Evolutionary conservation across 2,329 filamentous ascomycete genomes (phyloP).

Genomic region (Amylocarpus encephaloides): DNA sequence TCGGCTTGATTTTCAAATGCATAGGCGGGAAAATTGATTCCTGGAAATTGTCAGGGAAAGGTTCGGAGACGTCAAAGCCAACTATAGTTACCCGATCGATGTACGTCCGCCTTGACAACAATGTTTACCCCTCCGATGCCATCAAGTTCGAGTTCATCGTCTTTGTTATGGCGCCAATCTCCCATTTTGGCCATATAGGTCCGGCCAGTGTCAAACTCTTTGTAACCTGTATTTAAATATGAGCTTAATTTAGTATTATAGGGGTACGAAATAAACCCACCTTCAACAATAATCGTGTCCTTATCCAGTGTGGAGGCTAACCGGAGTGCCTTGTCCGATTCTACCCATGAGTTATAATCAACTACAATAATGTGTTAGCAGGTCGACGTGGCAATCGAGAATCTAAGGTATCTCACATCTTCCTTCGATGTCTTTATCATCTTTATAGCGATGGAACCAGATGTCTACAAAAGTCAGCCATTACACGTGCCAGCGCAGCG

Average conservation of each 20-base stretch:
- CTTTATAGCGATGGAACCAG: slow-evolving; percentile 84
- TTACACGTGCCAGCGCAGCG: background rate
- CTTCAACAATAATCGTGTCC: slow-evolving; percentile 82
- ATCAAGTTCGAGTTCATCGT: slow-evolving; percentile 86
- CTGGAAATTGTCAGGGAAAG: slow-evolving; percentile 37
- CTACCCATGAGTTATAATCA: slow-evolving; percentile 98
- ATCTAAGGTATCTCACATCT: slow-evolving; percentile 60
- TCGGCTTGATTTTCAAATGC: slow-evolving; percentile 98
- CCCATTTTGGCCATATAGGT: slow-evolving; percentile 87
- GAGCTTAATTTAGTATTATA: slow-evolving; percentile 8
- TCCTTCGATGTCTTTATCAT: slow-evolving; percentile 83
- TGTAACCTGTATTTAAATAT: slow-evolving; percentile 59
- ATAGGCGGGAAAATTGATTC: slow-evolving; percentile 96
- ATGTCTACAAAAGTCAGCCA: slow-evolving; percentile 59
- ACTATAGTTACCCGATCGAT: slow-evolving; percentile 66
- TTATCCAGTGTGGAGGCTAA: slow-evolving; percentile 69
- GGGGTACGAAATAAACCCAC: slow-evolving; percentile 36
- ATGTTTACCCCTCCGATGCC: slow-evolving; percentile 97
- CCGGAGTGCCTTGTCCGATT: slow-evolving; percentile 77
- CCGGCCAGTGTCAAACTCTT: slow-evolving; percentile 84
- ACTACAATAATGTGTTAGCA: slow-evolving; percentile 45
- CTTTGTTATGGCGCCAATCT: slow-evolving; percentile 86
- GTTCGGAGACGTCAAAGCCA: background rate
- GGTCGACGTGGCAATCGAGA: background rate
- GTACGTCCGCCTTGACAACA: slow-evolving; percentile 94